A percentile compares a stretch with the other conserved stretches of the same genome.
Conservation (phyloP, 257 asterid species). For the Capsicum chinense region DNA sequence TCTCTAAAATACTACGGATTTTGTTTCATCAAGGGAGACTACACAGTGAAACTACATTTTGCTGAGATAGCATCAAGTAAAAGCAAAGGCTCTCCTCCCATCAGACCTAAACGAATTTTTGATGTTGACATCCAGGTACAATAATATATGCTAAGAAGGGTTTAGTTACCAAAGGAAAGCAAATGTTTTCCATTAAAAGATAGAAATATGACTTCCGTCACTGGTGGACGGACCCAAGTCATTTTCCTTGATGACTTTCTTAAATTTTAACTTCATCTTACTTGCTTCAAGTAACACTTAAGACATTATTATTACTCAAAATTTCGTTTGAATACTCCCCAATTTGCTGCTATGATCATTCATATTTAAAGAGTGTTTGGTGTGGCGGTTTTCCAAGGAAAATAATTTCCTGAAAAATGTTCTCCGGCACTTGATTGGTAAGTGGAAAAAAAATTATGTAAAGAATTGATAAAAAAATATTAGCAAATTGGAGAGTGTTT, state of each 20-base stretch:
- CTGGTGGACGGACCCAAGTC: no score
- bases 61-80: slow-evolving; percentile 24
- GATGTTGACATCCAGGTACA: slow-evolving; percentile 34
- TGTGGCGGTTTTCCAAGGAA: no score
- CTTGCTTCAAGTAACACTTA: neutral
- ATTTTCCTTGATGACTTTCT: neutral
- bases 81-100: no score
- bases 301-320: neutral
- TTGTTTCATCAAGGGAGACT: slow-evolving; percentile 27
- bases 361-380: no score
- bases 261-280: neutral
- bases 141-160: neutral
- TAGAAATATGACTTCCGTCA: no score
- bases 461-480: no score
- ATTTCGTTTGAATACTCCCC: no score
- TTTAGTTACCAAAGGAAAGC: no score
- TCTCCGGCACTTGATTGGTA: neutral
- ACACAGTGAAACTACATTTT: slow-evolving; percentile 36
- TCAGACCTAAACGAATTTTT: slow-evolving; percentile 25
- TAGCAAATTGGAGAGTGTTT: neutral
- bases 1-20: slow-evolving; percentile 38
- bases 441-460: no score
- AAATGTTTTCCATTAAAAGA: no score
- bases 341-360: no score
- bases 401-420: neutral